A percentile compares a stretch with the other conserved stretches of the same genome.
Evolutionary conservation across 805 yeast genomes (phyloP).

Genomic region (Metschnikowia kunwiensis): DNA sequence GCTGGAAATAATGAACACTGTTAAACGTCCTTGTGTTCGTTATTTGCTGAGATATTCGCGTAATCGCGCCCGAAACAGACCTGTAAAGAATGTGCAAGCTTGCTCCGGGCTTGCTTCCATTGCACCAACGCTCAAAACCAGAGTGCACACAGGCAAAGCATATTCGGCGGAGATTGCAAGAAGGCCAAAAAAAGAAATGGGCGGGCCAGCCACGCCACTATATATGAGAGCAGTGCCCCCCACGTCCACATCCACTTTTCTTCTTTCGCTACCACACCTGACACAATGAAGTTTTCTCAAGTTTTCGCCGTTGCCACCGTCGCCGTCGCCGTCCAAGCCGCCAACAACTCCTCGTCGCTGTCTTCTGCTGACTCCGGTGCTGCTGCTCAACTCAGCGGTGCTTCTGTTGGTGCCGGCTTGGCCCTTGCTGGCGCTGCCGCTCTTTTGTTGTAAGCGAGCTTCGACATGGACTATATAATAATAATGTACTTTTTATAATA

Average conservation of each 20-base stretch:
- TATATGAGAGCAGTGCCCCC: too few relatives aligned
- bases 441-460: slow-evolving; percentile 14
- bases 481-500: not conserved
- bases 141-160: too few relatives aligned
- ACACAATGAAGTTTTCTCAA: slow-evolving; percentile 22
- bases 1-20: too few relatives aligned
- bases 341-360: slow-evolving; percentile 19
- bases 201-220: not conserved
- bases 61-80: too few relatives aligned
- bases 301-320: slow-evolving; percentile 18
- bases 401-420: slow-evolving; percentile 19
- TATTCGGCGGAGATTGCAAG: too few relatives aligned
- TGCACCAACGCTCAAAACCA: too few relatives aligned
- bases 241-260: too few relatives aligned
- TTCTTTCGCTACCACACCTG: slow-evolving; percentile 1
- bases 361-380: slow-evolving; percentile 15
- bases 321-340: slow-evolving; percentile 24
- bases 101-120: too few relatives aligned
- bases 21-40: too few relatives aligned
- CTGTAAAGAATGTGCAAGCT: too few relatives aligned
- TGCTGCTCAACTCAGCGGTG: slow-evolving; percentile 13
- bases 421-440: slow-evolving; percentile 22
- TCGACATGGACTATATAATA: not conserved
- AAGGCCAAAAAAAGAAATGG: not conserved
- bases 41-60: too few relatives aligned